Evolutionary conservation across 2,329 filamentous ascomycete species (phyloP), one percentile per base, ranked within the genome.

Genomic region (Ascochyta clinopodiicola): DNA sequence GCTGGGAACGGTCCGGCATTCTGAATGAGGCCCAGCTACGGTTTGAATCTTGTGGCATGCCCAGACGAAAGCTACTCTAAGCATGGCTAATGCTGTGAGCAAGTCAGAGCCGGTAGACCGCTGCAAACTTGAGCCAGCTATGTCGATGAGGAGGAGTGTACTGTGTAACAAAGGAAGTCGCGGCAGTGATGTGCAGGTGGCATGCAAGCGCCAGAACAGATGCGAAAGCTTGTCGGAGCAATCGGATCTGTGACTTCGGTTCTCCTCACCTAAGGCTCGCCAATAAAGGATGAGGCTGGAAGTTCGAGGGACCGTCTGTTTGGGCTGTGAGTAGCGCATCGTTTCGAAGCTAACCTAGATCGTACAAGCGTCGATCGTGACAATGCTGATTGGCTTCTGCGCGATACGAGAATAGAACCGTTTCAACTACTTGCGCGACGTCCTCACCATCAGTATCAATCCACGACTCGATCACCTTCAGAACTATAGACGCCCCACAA

Each of bases 211-310:
- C 44, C 31, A n/a, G 35, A 29, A 19, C 13, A n/a, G 15, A 19
- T 9, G 7, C 6, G 19, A 32, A 43, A 32, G 27, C 37, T 47
- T 44, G 37, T 25, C 38, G 29, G 31, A 32, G 36, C 35, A 22
- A 22, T 59, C 63, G 60, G 59, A 63, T 58, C 57, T 62, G 58
- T 39, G 36, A 49, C 46, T 40, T 67, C 66, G 67, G 67, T 64
- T 70, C 64, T 68, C 64, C 67, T 56, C 66, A 66, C 21, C 51
- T 59, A 25, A 45, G 21, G 43, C 27, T 47, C 24, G 34, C 37
- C 15, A 37, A 32, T 34, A 32, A 51, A 48, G 52, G 49, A 48
- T 59, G 24, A 38, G 29, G 42, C 17, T 51, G 29, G 44, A 21
- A 48, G 17, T 44, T 37, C 13, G 40, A 36, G 17, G 45, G 36